Evolutionary conservation across 2,329 filamentous ascomycete genomes (phyloP).

Genomic region (Grosmannia clavigera): DNA sequence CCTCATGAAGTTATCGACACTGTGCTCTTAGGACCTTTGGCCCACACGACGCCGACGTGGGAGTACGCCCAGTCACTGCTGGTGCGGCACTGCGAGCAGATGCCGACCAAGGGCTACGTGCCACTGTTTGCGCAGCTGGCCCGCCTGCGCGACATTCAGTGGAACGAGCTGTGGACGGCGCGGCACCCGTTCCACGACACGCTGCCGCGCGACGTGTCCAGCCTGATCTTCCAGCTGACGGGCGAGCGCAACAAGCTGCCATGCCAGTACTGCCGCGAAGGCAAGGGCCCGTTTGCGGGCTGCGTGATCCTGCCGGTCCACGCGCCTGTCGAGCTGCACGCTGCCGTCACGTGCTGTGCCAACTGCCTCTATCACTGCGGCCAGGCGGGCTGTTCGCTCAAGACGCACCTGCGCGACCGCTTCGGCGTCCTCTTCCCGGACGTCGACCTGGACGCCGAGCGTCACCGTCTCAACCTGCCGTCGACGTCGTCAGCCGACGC

Average conservation of each 20-base stretch:
- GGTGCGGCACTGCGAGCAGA: constrained; percentile 2
- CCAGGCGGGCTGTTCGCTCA: constrained; percentile 14
- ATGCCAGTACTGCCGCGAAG: constrained; percentile 15
- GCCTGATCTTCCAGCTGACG: constrained; percentile 20
- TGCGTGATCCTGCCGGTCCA: constrained; percentile 15
- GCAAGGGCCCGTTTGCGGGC: constrained; percentile 17
- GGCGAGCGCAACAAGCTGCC: constrained; percentile 16
- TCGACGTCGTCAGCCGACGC: not conserved
- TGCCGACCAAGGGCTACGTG: constrained; percentile 13
- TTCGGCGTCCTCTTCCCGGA: constrained; percentile 6
- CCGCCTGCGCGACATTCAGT: constrained; percentile 17
- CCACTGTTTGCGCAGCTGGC: constrained; percentile 15
- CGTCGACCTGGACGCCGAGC: not conserved
- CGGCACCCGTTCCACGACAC: constrained; percentile 13
- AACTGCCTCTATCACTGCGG: constrained; percentile 19
- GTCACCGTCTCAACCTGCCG: not conserved
- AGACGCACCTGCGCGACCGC: constrained; percentile 5
- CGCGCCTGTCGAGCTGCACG: constrained; percentile 6
- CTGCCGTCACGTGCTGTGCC: constrained; percentile 14
- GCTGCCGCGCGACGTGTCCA: constrained; percentile 16
- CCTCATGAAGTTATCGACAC: too few species aligned
- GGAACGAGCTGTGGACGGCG: constrained; percentile 15
- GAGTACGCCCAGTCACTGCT: constrained; percentile 16
- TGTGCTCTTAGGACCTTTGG: too few species aligned
- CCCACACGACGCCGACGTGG: constrained; percentile 12